A percentile compares a stretch with the other conserved stretches of the same genome.
These are phyloP conservation scores for Rosa multiflora DNA, from an alignment of 306 rosid species.

Conservation along the genomic window DNA sequence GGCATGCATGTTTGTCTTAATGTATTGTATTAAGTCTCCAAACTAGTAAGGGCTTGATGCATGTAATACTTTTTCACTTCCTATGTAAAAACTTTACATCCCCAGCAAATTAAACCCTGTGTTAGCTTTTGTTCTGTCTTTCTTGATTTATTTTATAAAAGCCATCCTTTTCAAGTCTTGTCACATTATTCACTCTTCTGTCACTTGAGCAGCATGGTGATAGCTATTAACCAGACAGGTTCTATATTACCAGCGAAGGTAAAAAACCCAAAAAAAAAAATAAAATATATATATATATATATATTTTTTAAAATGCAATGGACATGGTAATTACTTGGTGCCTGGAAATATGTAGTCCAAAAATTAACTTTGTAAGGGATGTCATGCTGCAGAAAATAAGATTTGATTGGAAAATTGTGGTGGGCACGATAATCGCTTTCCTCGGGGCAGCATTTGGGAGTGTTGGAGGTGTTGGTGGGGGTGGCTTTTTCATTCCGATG, in stretches of 20 bases:
- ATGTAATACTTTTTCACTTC: background rate
- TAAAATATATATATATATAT: background rate
- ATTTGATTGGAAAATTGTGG: constrained; percentile 64
- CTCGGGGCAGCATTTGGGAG: constrained; percentile 87
- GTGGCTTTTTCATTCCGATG: constrained; percentile 91
- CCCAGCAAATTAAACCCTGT: background rate
- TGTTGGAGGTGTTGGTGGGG: constrained; percentile 91
- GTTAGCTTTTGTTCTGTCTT: background rate
- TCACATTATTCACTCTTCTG: background rate
- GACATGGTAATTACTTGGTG: background rate
- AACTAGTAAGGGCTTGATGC: background rate
- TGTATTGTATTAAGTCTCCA: background rate
- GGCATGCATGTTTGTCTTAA: background rate
- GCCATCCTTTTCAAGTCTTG: background rate
- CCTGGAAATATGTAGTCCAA: background rate
- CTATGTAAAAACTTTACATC: background rate
- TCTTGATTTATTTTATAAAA: background rate
- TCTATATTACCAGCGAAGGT: background rate
- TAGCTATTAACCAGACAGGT: background rate
- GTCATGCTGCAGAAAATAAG: constrained; percentile 52
- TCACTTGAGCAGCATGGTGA: background rate
- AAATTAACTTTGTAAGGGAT: background rate
- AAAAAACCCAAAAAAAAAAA: background rate
- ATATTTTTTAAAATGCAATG: background rate
- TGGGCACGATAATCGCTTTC: constrained; percentile 60